Percentiles rank a stretch among this genome's conserved stretches.
Conservation (phyloP, 163 green algal species). For the Chloromonas sp. region DNA sequence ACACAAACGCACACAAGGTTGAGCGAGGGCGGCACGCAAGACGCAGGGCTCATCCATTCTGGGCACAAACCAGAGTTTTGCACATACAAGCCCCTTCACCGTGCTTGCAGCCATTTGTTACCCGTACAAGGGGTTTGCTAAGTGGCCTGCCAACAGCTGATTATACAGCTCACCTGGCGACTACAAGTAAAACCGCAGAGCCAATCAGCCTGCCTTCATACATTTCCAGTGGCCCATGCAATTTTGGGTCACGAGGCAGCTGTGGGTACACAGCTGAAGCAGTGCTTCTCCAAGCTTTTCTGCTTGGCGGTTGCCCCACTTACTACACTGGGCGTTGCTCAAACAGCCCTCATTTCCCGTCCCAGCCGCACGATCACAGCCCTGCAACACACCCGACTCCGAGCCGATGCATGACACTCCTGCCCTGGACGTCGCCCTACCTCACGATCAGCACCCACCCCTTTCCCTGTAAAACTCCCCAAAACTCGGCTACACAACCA, state of each 20-base stretch:
- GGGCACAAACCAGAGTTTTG: background rate
- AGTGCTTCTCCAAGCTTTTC: too few species aligned
- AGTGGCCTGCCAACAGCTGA: background rate
- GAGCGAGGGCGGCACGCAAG: background rate
- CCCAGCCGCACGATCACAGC: background rate
- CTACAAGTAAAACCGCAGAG: background rate
- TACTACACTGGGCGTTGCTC: too few species aligned
- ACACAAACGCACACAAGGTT: background rate
- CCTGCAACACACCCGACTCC: too few species aligned
- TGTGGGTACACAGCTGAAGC: too few species aligned
- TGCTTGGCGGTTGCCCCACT: too few species aligned
- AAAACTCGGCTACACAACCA: too few species aligned
- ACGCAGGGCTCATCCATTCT: background rate
- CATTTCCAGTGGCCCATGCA: background rate
- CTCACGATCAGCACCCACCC: too few species aligned
- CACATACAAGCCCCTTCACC: background rate
- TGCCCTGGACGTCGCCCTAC: too few species aligned
- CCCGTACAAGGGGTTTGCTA: background rate
- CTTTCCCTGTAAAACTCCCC: too few species aligned
- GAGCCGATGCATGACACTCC: too few species aligned
- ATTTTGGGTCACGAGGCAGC: too few species aligned
- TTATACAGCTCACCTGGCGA: background rate
- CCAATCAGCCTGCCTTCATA: background rate
- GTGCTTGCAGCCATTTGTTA: background rate
- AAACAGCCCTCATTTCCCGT: background rate